These are phyloP conservation scores for Colletotrichum cereale DNA, from an alignment of 2,329 filamentous ascomycete species.

Conservation along the genomic window DNA sequence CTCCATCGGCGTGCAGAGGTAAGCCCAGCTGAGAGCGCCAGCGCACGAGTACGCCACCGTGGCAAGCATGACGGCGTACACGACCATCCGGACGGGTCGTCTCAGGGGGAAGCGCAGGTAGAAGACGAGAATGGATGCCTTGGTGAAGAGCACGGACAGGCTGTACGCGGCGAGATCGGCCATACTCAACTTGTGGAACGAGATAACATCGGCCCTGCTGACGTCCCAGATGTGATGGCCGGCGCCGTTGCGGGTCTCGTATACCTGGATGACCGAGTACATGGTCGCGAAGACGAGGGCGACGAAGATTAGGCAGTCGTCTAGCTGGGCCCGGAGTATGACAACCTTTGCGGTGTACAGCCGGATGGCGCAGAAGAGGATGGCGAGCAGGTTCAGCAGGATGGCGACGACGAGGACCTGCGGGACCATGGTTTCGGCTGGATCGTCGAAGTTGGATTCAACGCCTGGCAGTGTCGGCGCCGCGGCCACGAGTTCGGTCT, in stretches of 20 bases:
- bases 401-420: conserved; percentile 34
- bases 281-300: conserved; percentile 28
- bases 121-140: conserved; percentile 42
- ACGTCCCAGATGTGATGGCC: conserved; percentile 37
- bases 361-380: conserved; percentile 33
- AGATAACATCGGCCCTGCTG: conserved; percentile 2
- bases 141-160: conserved; percentile 42
- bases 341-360: conserved; percentile 33
- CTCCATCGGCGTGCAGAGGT: conserved; percentile 36
- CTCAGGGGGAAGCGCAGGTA: conserved; percentile 42
- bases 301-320: conserved; percentile 36
- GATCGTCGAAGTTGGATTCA: conserved; percentile 30
- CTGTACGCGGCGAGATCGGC: conserved; percentile 41
- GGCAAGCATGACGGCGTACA: conserved; percentile 37
- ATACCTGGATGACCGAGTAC: conserved; percentile 33
- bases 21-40: conserved; percentile 25
- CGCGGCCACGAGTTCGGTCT: conserved; percentile 13
- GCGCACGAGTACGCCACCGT: conserved; percentile 30
- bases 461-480: conserved; percentile 26
- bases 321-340: conserved; percentile 31
- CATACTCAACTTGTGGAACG: conserved; percentile 37
- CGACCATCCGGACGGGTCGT: not conserved
- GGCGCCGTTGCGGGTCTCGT: conserved; percentile 30
- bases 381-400: conserved; percentile 32
- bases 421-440: conserved; percentile 33